A percentile compares a stretch with the other conserved stretches of the same genome.
Evolutionary conservation across 2,329 filamentous ascomycete species (phyloP).

Genomic region (Dothideomycetes sp.): DNA sequence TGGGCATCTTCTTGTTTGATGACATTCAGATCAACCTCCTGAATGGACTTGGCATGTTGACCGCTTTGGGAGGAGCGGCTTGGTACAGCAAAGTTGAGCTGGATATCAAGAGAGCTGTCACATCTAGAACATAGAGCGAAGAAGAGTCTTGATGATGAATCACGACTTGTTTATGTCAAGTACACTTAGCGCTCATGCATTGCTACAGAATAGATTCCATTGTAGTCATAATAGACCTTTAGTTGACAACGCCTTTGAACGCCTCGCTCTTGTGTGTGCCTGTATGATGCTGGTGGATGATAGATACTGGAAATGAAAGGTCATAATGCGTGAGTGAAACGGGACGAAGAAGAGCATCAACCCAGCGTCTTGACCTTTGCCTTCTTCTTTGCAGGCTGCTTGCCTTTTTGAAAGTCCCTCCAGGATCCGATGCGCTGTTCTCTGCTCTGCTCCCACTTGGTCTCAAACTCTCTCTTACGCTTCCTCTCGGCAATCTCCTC

Average conservation of each 20-base stretch:
- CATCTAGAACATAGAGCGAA: conserved; percentile 1
- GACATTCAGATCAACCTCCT: conserved; percentile 25
- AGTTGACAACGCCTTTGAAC: conserved; percentile 3
- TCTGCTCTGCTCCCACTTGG: conserved; percentile 88
- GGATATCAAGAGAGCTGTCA: conserved; percentile 33
- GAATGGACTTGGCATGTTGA: conserved; percentile 46
- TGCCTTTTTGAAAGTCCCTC: conserved; percentile 74
- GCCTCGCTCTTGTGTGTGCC: too few relatives aligned
- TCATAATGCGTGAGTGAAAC: neutral
- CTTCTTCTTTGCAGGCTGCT: conserved; percentile 31
- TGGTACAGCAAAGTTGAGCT: conserved; percentile 52
- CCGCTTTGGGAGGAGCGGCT: conserved; percentile 47
- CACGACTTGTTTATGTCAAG: too few relatives aligned
- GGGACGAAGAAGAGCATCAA: conserved; percentile 22
- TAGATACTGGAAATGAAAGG: neutral
- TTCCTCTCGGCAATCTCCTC: conserved; percentile 63
- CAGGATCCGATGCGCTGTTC: conserved; percentile 90
- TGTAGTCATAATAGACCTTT: neutral
- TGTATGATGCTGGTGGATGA: neutral
- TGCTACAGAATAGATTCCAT: too few relatives aligned
- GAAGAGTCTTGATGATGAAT: too few relatives aligned
- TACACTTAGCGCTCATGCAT: neutral
- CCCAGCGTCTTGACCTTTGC: conserved; percentile 45
- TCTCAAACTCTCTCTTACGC: conserved; percentile 70
- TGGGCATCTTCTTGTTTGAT: conserved; percentile 29